A percentile compares a stretch with the other conserved stretches of the same genome.
Evolutionary conservation across 176 grass and related monocot genomes (phyloP).

Genomic region (Cenchrus purpureus): DNA sequence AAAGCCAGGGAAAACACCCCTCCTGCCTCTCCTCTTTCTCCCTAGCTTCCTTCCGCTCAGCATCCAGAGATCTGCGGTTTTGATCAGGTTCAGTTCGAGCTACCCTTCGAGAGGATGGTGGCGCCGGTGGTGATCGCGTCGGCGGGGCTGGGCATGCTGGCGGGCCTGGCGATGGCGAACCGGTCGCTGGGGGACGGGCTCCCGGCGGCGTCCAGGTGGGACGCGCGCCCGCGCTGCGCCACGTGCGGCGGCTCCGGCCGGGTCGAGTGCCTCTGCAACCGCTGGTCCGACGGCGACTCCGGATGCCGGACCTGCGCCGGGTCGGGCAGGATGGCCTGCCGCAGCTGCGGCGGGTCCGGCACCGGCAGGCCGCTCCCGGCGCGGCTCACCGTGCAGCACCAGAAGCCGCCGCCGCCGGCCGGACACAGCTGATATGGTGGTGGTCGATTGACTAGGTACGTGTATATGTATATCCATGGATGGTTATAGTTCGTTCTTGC

Average conservation of each 20-base stretch:
- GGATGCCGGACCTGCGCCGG: conserved; percentile 86
- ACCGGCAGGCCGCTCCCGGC: conserved; percentile 70
- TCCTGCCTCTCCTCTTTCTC: background rate
- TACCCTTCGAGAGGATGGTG: conserved; percentile 37
- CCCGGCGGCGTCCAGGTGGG: conserved; percentile 46
- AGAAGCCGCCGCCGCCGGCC: conserved; percentile 22
- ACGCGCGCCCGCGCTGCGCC: conserved; percentile 64
- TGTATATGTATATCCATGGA: background rate
- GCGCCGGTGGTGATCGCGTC: conserved; percentile 68
- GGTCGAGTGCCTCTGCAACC: conserved; percentile 75
- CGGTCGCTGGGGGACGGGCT: conserved; percentile 43
- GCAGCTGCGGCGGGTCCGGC: conserved; percentile 86
- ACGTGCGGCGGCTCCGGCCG: conserved; percentile 80
- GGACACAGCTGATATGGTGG: conserved; percentile 13
- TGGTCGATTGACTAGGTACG: background rate
- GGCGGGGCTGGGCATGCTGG: conserved; percentile 84
- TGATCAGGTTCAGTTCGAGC: too few relatives aligned
- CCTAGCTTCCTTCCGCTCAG: background rate
- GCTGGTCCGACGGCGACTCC: conserved; percentile 90
- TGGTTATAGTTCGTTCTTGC: background rate
- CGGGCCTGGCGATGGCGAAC: conserved; percentile 73
- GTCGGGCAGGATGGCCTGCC: conserved; percentile 66
- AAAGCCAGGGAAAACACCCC: background rate
- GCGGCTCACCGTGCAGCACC: conserved; percentile 50
- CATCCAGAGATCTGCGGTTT: background rate